Evolutionary conservation across 495 filamentous ascomycete genomes (phyloP).

Genomic region (Cercophora newfieldiana): DNA sequence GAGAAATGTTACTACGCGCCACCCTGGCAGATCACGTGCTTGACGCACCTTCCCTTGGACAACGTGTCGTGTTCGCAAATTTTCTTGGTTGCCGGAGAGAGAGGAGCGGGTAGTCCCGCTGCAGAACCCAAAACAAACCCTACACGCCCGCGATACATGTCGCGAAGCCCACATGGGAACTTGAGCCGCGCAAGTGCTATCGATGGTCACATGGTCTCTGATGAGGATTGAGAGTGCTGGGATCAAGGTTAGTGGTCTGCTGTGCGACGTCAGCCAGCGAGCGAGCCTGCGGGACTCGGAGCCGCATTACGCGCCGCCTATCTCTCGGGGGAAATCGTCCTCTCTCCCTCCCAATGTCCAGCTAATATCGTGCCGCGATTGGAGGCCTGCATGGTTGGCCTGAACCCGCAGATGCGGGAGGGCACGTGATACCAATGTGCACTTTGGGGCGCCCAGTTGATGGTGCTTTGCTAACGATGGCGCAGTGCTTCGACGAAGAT

Average conservation of each 20-base stretch:
- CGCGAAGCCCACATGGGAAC: not conserved
- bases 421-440: not conserved
- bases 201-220: not conserved
- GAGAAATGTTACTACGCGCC: not conserved
- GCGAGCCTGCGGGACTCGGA: not conserved
- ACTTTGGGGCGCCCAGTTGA: not conserved
- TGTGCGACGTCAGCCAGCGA: not conserved
- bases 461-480: not conserved
- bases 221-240: not conserved
- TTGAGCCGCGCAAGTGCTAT: not conserved
- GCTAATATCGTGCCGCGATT: not conserved
- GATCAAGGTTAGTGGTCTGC: not conserved
- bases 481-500: not conserved
- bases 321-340: not conserved
- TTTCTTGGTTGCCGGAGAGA: not conserved
- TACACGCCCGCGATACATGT: no score
- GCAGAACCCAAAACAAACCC: not conserved
- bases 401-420: not conserved
- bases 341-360: not conserved
- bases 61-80: not conserved
- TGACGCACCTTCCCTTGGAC: not conserved
- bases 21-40: not conserved
- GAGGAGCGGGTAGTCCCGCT: not conserved
- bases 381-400: not conserved
- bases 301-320: no score